Percentiles rank a stretch among this genome's conserved stretches.
Conservation (phyloP, 306 rosid species). For the Prunus salicina region DNA sequence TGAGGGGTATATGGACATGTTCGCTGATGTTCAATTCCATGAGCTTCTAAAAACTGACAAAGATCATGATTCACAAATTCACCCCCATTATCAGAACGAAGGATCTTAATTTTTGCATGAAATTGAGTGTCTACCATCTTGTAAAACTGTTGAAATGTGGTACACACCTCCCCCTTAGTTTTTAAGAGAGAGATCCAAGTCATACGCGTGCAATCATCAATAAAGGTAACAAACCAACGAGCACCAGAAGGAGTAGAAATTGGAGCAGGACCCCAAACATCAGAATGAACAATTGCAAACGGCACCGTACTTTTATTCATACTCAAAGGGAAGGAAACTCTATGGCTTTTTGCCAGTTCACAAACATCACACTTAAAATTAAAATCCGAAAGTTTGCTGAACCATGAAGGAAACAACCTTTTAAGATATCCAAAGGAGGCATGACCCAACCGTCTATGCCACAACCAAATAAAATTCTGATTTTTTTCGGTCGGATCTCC, state of each 20-base stretch:
- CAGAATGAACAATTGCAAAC: not conserved
- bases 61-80: not conserved
- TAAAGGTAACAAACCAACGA: not conserved
- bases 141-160: not conserved
- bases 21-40: not conserved
- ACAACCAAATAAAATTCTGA: not conserved
- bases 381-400: not conserved
- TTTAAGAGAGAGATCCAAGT: not conserved
- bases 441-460: not conserved
- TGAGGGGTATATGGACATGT: not conserved
- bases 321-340: not conserved
- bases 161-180: not conserved
- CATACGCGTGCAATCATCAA: not conserved
- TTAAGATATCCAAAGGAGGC: not conserved
- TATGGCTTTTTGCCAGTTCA: not conserved
- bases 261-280: not conserved
- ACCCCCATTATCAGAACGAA: not conserved
- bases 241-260: not conserved
- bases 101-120: not conserved
- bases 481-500: not conserved
- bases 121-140: not conserved
- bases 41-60: not conserved
- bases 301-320: too few species aligned
- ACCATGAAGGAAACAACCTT: not conserved
- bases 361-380: not conserved